Base-by-base conservation (phyloP, 2,329 filamentous ascomycete genomes). In the Fusarium buharicum region DNA sequence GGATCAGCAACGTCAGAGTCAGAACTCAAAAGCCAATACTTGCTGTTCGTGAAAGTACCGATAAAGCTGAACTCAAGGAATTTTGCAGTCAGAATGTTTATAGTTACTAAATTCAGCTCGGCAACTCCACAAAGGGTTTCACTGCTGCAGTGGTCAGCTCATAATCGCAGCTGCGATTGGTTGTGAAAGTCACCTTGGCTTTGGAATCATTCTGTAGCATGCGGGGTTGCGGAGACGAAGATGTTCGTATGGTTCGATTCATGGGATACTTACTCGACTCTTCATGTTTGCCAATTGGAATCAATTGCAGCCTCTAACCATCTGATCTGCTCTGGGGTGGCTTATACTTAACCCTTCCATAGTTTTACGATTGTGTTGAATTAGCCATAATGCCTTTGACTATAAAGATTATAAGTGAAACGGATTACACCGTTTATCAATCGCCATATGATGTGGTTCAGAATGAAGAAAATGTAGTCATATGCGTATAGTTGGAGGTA, bases 201-300 rank as follows among this genome's bases (percentile, higher is more conserved):
- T 66, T 66, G 62, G 62, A 66, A 66, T 66, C 62, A 66, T 63
- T 58, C 38, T 46, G n/a, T n/a, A 30, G 43, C 17, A 31, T 66
- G 58, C 48, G 62, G 62, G 62, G 62, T 55, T 48, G 58, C 40
- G 62, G 62, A 56, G 58, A 51, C 49, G 27, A 8, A 22, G 11
- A 20, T 22, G 39, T 51, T 22, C 14, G 22, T 28, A 59, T 64
- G 47, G 50, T 50, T 40, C 48, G 37, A 56, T 40, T 20, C 6
- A 37, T 11, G 11, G 13, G 12, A 37, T 18, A 10, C 16, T 36
- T 10, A 8, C 7, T n/a, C n/a, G n/a, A n/a, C n/a, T n/a, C 11
- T 20, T 37, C 1, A 36, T 11, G 10, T n/a, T 18, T 36, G 10
- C 16, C 6, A 24, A 10, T 6, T 24, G 33, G 49, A 45, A 46